Evolutionary conservation across 495 filamentous ascomycete species (phyloP), one percentile per base, ranked within the genome.

Genomic region (Mytilinidion resinicola): DNA sequence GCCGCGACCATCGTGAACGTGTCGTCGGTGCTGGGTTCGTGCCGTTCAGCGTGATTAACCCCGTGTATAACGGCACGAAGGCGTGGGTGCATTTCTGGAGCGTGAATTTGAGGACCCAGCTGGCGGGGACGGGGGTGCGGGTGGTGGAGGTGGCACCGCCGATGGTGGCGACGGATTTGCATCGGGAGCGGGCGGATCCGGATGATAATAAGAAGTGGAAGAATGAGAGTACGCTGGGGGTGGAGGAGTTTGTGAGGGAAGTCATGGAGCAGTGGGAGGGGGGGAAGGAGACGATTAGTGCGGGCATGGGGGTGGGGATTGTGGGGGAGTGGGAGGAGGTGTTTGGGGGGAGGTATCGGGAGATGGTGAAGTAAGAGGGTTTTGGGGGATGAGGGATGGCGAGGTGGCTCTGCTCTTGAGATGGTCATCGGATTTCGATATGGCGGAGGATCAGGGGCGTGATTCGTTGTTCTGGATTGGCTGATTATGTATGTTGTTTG

Each of bases 151-250:
- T 78, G 59, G 76, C 60, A 56, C 78, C 76, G 38, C 77, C 77
- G n/a, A 71, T 64, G 1, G 78, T 80, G 9, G 73, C 56, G 6
- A 77, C 76, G 30, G 73, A 77, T 59, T 66, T 80, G 43, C 77
- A 80, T 61, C 68, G 78, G 10, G 78, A 81, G 43, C 55, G 77
- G 36, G 67, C 68, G 41, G 68, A 80, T 66, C 77, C 78, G 12
- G 69, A 78, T 62, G 75, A 78, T 62, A 79, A 78, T 60, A 78
- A 77, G 62, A 79, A 78, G 69, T 59, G 72, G 15, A 76, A 75
- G 46, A 78, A 78, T 63, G 55, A 65, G 37, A 59, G 49, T 20
- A 67, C 69, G 14, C 53, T 81, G 59, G 68, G 55, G 8, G 59
- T 78, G 25, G 71, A 74, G 35, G 76, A 78, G 65, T 78, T 79